phyloP scores from a whole-genome alignment of 129 eudicot genomes.

The Ambrosia trifida region DNA sequence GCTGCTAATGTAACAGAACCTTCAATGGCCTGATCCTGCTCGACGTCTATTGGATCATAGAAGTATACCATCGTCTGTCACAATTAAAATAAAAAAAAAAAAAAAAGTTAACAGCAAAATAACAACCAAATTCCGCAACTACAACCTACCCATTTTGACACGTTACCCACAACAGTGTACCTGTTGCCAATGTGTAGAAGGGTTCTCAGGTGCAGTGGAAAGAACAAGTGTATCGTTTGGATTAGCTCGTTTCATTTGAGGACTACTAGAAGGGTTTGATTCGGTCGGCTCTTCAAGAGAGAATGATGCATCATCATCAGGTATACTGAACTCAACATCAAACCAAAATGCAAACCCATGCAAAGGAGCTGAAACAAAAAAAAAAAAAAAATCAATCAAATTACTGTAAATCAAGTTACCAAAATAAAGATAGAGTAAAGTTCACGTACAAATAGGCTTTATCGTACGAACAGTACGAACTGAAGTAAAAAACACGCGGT shows the following conservation, averaged over 20 bases:
- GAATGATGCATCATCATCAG: constrained; percentile 39
- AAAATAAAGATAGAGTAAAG: background rate
- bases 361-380: constrained; percentile 66
- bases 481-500: too few species aligned
- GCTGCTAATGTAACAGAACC: constrained; percentile 78
- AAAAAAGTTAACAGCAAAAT: background rate
- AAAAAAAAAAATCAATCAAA: background rate
- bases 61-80: constrained; percentile 85
- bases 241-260: constrained; percentile 73
- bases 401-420: background rate
- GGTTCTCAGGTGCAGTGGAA: constrained; percentile 98
- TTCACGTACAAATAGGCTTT: too few species aligned
- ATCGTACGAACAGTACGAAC: too few species aligned
- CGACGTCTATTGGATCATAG: constrained; percentile 87
- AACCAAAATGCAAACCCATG: constrained; percentile 99
- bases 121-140: too few species aligned
- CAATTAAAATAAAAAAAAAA: constrained; percentile 2
- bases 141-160: background rate
- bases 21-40: constrained; percentile 83
- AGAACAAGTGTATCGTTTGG: constrained; percentile 76
- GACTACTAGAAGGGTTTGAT: constrained; percentile 34
- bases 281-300: constrained; percentile 35
- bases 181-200: constrained; percentile 99
- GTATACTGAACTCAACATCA: constrained; percentile 77
- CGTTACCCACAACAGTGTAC: constrained; percentile 31